Percentiles rank a stretch among this genome's conserved stretches.
Evolutionary conservation across 2,329 filamentous ascomycete species (phyloP).

Genomic region (Ophiostoma ulmi): DNA sequence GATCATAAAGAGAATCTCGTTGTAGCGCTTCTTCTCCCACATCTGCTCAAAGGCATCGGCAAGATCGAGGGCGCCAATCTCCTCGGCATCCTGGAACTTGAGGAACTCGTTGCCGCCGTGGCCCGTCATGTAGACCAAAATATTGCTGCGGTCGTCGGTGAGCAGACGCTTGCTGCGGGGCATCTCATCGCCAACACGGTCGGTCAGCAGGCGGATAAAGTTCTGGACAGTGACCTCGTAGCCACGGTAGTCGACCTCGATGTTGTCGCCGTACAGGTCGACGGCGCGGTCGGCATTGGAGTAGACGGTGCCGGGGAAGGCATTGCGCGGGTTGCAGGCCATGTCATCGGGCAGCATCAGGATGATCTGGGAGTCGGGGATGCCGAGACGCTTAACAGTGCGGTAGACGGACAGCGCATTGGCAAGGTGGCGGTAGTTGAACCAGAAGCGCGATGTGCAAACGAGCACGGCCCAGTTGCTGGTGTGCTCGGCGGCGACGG

Average conservation of each 20-base stretch:
- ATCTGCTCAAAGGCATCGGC: constrained; percentile 98
- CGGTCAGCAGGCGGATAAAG: constrained; percentile 91
- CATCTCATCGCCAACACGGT: constrained; percentile 90
- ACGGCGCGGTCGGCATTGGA: constrained; percentile 95
- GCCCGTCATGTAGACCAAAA: constrained; percentile 98
- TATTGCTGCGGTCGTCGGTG: constrained; percentile 93
- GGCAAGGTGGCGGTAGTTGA: constrained; percentile 97
- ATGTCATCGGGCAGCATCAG: constrained; percentile 99
- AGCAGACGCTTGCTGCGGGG: constrained; percentile 88
- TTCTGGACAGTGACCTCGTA: constrained; percentile 99
- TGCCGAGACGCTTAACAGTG: constrained; percentile 94
- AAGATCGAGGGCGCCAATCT: constrained; percentile 92
- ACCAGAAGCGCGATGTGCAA: constrained; percentile 98
- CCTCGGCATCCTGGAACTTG: constrained; percentile 97
- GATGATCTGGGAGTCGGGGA: constrained; percentile 97
- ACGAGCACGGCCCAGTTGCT: constrained; percentile 99
- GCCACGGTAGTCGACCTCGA: constrained; percentile 95
- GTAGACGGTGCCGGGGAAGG: constrained; percentile 96
- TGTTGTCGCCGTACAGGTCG: constrained; percentile 96
- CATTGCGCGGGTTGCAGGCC: constrained; percentile 98
- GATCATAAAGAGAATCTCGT: constrained; percentile 99
- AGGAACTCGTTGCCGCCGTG: constrained; percentile 97
- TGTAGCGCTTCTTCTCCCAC: constrained; percentile 99
- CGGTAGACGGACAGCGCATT: constrained; percentile 97
- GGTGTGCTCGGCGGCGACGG: constrained; percentile 67